Conservation (phyloP, 805 yeast species). For the Candida golubevii region DNA sequence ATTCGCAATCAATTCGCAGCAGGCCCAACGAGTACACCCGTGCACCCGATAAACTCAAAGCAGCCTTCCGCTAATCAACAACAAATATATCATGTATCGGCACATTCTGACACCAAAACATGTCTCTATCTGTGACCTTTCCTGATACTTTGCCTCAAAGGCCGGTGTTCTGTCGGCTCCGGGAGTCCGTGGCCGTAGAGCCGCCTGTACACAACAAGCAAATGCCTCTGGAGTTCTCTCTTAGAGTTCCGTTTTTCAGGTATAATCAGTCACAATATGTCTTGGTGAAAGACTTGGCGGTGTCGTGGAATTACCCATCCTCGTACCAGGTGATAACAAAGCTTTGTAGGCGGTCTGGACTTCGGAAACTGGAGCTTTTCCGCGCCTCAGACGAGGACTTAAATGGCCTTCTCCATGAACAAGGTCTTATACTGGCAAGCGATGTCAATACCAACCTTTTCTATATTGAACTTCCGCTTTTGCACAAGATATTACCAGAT, state of each 20-base stretch:
- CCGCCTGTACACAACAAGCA: conserved; percentile 6
- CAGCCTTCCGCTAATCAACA: too few species aligned
- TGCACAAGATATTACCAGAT: conserved; percentile 20
- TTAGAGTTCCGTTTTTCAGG: conserved; percentile 12
- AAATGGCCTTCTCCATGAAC: conserved; percentile 21
- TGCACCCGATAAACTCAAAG: background rate
- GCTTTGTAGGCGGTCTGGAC: conserved; percentile 7
- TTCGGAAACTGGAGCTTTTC: conserved; percentile 17
- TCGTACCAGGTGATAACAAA: conserved; percentile 35
- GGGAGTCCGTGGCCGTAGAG: conserved; percentile 5
- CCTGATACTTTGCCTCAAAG: background rate
- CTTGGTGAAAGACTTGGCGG: conserved; percentile 29
- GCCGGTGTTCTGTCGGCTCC: conserved; percentile 6
- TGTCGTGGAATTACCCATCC: conserved; percentile 38
- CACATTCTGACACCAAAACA: background rate
- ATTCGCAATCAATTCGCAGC: too few species aligned
- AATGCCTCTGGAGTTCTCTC: conserved; percentile 3
- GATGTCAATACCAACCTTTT: conserved; percentile 22
- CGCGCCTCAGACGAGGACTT: conserved; percentile 15
- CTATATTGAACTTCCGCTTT: conserved; percentile 22
- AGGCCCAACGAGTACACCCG: background rate
- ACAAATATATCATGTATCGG: too few species aligned
- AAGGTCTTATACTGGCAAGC: conserved; percentile 16
- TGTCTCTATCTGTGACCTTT: conserved; percentile 3
- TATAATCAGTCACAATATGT: conserved; percentile 17